Conservation (phyloP, 352 stramenopile species). For the Globisporangium nunn region DNA sequence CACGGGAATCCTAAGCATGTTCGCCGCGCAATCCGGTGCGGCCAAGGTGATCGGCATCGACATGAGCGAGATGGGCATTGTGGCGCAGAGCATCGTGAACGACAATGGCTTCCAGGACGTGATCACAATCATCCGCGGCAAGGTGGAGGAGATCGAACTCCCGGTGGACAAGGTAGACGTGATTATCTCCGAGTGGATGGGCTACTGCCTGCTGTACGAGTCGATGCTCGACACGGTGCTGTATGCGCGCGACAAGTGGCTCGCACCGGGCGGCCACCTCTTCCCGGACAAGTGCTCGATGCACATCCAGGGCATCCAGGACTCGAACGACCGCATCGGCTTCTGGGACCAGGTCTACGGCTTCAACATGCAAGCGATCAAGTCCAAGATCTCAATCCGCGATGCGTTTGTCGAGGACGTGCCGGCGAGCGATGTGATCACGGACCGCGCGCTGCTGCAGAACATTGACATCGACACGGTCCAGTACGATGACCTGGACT, state of each 20-base stretch:
- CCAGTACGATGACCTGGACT: constrained; percentile 93
- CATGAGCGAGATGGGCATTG: constrained; percentile 91
- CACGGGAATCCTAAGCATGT: constrained; percentile 97
- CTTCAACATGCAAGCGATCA: constrained; percentile 97
- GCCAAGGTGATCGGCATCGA: constrained; percentile 94
- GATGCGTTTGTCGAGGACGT: constrained; percentile 97
- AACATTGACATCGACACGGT: constrained; percentile 87
- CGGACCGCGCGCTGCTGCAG: constrained; percentile 77
- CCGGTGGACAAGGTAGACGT: constrained; percentile 93
- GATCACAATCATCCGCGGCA: constrained; percentile 94
- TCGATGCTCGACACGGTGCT: constrained; percentile 97
- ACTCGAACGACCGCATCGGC: constrained; percentile 59
- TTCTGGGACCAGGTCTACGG: constrained; percentile 98
- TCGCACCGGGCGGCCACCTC: constrained; percentile 89
- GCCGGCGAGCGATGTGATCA: constrained; percentile 81
- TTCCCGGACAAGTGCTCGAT: constrained; percentile 97
- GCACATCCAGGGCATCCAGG: constrained; percentile 81
- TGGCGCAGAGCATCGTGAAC: constrained; percentile 92
- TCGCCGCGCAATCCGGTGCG: constrained; percentile 89
- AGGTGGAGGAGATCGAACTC: constrained; percentile 91
- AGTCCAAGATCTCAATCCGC: constrained; percentile 90
- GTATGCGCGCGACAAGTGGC: constrained; percentile 95
- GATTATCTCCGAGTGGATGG: constrained; percentile 98
- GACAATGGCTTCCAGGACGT: constrained; percentile 89
- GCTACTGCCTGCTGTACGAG: constrained; percentile 97